phyloP scores from a whole-genome alignment of 208 protist genomes.

The Balamuthia mandrillaris region DNA sequence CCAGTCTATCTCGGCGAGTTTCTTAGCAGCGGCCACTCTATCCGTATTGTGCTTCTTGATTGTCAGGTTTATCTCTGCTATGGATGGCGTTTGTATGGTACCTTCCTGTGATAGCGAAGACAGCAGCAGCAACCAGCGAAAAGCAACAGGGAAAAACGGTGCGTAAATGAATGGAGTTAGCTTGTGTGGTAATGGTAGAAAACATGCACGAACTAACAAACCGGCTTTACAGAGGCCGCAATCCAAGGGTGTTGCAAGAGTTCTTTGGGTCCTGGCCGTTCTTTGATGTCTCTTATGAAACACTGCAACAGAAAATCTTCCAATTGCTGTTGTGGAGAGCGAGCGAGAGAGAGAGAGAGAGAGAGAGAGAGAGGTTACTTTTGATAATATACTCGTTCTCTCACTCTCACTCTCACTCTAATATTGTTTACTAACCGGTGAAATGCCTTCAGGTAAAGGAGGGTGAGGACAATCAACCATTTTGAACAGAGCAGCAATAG shows the following conservation, averaged over 20 bases:
- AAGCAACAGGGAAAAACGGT: too few species aligned
- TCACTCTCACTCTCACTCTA: too few species aligned
- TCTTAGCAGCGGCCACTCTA: background rate
- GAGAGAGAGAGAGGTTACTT: too few species aligned
- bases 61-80: background rate
- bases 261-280: conserved; percentile 61
- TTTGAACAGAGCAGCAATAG: conserved; percentile 79
- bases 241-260: conserved; percentile 69
- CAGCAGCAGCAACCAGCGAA: too few species aligned
- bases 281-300: conserved; percentile 74
- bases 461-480: conserved; percentile 75
- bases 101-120: too few species aligned
- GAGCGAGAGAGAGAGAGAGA: background rate
- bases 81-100: background rate
- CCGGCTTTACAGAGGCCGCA: background rate
- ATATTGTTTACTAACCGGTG: background rate
- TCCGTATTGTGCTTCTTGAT: conserved; percentile 20
- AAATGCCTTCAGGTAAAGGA: conserved; percentile 15
- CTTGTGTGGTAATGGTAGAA: too few species aligned
- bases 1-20: background rate
- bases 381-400: too few species aligned
- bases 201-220: too few species aligned
- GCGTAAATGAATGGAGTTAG: too few species aligned
- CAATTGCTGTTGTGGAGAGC: conserved; percentile 33
- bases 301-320: conserved; percentile 74